Evolutionary conservation across 441 rosid species (phyloP), one percentile per base, ranked within the genome.

Genomic region (Omphalea diandra): DNA sequence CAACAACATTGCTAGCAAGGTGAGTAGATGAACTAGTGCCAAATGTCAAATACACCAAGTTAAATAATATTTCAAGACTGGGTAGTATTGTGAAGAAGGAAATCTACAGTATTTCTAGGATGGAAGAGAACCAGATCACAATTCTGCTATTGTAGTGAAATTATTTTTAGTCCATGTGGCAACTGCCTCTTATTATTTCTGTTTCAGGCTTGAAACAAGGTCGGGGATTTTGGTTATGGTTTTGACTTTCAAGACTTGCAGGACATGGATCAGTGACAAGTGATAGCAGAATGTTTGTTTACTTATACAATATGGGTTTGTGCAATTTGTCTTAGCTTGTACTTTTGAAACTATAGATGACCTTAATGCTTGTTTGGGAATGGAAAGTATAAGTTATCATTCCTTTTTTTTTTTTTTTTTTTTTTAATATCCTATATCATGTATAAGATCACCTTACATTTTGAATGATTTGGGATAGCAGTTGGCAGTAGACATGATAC

Each of bases 1-100:
- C 75, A 80, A 79, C 83, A 82, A 82, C 77, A 80, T 84, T 1
- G 83, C 82, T 31, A 75, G 63, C 82, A 76, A 63, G 80, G 75
- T 72, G 31, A 41, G 60, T 38, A 5, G 53, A 61, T 9, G 24
- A 55, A 57, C 56, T 47, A 61, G 41, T 35, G 8, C 33, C 8
- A 20, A 50, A 20, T 20, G 26, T 24, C 20, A 3, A 35, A 53
- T 52, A 15, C 35, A 32, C 43, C 26, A 57, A 68, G 70, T 71
- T 17, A 47, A 33, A 70, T 8, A 41, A 52, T 27, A 22, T 52
- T 2, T 22, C 31, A 5, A 1, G 33, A 9, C 27, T 1, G 24
- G 31, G 7, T 50, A 52, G 36, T 33, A 7, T 35, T 65, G 17
- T n/a, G 32, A 50, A 2, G 38, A n/a, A n/a, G n/a, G n/a, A n/a